Evolutionary conservation across 345 rosid genomes (phyloP), one percentile per base, ranked within the genome.

Genomic region (Sisymbrium altissimum): DNA sequence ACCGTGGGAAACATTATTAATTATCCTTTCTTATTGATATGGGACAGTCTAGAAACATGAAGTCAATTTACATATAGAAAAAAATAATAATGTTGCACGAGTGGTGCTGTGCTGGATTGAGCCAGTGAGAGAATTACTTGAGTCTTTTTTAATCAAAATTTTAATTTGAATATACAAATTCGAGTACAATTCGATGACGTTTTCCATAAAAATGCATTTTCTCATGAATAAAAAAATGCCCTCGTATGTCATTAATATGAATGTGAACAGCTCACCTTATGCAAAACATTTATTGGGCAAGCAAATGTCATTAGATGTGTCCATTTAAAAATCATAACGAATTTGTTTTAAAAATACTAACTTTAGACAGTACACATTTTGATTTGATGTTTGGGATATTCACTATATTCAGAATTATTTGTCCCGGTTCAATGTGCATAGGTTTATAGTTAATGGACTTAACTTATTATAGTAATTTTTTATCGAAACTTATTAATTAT

Each of bases 31-130:
- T 10, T 59, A 49, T 30, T 60, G 39, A 30, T 54, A 61, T 33
- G 56, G 48, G 79, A 75, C 70, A 50, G 64, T 53, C 74, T 44
- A 53, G 70, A 63, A 68, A 68, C 74, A 75, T 68, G 64, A 50
- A 68, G 64, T 75, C 75, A 64, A 76, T 23, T 43, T 69, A 63
- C 48, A 64, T 27, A 55, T n/a, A 55, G n/a, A 21, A 74, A 6
- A 49, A 54, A 54, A 69, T 23, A 52, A 41, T 44, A 64, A 54
- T 76, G 84, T 81, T 85, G 89, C 96, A 88, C 89, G 92, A 84
- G 86, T 81, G 91, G 81, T 63, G 83, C 75, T 68, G 45, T 50
- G 81, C 81, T 78, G 81, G 73, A 72, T 64, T 72, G 25, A 72
- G 73, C 81, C 68, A 58, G 61, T 59, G 23, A 43, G 57, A 65